Evolutionary conservation across 176 grass and related monocot species (phyloP).

Genomic region (Pontederia crassipes): DNA sequence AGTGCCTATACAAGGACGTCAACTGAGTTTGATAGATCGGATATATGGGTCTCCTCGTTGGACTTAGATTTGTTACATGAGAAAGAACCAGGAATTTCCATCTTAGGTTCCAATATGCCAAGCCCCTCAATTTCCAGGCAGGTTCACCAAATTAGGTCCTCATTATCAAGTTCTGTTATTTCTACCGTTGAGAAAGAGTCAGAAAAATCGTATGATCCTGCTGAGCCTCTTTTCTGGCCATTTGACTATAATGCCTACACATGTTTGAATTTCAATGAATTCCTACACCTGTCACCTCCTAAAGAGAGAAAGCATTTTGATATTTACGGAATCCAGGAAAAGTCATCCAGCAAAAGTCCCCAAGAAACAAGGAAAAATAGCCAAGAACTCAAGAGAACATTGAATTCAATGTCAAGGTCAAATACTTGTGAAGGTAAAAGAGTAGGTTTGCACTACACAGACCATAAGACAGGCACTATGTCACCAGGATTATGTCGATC

Average conservation of each 20-base stretch:
- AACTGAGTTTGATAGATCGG: no score
- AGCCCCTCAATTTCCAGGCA: no score
- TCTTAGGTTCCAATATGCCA: no score
- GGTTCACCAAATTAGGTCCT: constrained; percentile 15
- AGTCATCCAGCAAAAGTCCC: constrained; percentile 16
- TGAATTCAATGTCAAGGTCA: not conserved
- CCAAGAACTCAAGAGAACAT: constrained; percentile 5
- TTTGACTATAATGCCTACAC: constrained; percentile 27
- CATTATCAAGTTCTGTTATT: not conserved
- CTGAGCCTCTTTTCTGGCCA: constrained; percentile 46
- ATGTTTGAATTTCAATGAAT: constrained; percentile 26
- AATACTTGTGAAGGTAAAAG: not conserved
- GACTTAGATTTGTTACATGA: no score
- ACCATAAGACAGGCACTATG: constrained; percentile 3
- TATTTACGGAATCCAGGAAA: constrained; percentile 11
- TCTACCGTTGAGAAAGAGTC: not conserved
- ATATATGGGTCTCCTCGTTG: no score
- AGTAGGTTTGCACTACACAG: constrained; percentile 14
- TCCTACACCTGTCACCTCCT: constrained; percentile 30
- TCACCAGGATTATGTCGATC: constrained; percentile 21
- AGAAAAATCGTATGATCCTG: not conserved
- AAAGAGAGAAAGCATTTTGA: constrained; percentile 6
- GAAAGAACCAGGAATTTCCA: no score
- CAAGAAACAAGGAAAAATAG: constrained; percentile 5
- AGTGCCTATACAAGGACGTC: no score